Percentiles rank a stretch among this genome's conserved stretches.
Evolutionary conservation across 2,329 filamentous ascomycete species (phyloP).

Genomic region (Epichloe elymi): DNA sequence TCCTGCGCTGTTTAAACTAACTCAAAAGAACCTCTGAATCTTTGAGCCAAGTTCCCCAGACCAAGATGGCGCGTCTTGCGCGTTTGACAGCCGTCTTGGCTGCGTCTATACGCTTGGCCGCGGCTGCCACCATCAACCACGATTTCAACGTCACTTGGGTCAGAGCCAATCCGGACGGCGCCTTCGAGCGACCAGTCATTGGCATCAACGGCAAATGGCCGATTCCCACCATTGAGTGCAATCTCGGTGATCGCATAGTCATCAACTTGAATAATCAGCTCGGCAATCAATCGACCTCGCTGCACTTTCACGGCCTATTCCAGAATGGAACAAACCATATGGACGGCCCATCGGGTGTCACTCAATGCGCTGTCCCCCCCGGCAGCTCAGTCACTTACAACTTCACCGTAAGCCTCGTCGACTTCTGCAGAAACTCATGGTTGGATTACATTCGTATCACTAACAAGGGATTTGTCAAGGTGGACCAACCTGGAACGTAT

Average conservation of each 20-base stretch:
- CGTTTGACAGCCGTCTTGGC: constrained; percentile 7
- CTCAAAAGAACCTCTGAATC: neutral
- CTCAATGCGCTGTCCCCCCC: constrained; percentile 57
- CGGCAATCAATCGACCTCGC: constrained; percentile 47
- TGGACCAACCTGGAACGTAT: constrained; percentile 57
- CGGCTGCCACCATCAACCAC: constrained; percentile 37
- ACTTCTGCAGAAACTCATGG: too few relatives aligned
- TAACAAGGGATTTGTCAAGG: constrained; percentile 18
- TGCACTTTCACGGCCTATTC: constrained; percentile 61
- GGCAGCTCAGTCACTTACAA: constrained; percentile 56
- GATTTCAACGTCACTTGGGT: constrained; percentile 64
- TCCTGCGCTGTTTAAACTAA: neutral
- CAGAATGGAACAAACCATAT: constrained; percentile 55
- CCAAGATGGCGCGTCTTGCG: constrained; percentile 9
- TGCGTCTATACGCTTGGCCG: constrained; percentile 9
- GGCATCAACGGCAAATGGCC: constrained; percentile 71
- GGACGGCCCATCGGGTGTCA: constrained; percentile 55
- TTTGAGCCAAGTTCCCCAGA: neutral
- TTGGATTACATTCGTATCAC: neutral
- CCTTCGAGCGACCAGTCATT: constrained; percentile 50
- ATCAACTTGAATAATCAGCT: constrained; percentile 46
- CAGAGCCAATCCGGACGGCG: constrained; percentile 56
- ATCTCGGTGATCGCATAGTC: constrained; percentile 47
- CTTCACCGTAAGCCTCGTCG: constrained; percentile 38
- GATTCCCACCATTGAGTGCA: constrained; percentile 50